Evolutionary conservation across 2,329 filamentous ascomycete species (phyloP).

Genomic region (Penicillium sp.): DNA sequence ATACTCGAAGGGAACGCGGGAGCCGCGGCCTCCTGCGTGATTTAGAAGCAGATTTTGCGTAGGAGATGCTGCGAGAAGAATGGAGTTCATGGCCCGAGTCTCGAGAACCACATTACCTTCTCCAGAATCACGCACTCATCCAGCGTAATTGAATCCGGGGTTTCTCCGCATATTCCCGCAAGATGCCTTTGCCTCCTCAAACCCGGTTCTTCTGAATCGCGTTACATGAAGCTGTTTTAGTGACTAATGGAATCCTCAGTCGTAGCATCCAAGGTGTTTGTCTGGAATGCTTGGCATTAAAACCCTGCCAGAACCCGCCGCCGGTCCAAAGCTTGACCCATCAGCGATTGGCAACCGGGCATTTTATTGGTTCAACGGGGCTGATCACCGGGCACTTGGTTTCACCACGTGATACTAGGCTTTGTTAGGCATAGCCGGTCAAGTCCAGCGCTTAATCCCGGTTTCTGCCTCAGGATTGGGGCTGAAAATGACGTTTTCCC

Average conservation of each 20-base stretch:
- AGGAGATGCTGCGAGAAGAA: not conserved
- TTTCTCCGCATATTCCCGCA: constrained; percentile 12
- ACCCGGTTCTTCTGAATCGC: not conserved
- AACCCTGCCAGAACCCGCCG: constrained; percentile 2
- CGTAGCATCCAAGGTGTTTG: not conserved
- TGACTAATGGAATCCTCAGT: constrained; percentile 14
- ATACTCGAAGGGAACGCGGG: not conserved
- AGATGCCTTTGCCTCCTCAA: not conserved
- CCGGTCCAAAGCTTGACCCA: constrained; percentile 16
- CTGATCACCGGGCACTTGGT: not conserved
- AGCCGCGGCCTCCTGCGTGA: not conserved
- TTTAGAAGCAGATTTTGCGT: not conserved
- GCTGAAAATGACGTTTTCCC: not conserved
- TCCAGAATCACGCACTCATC: not conserved
- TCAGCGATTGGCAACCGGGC: not conserved
- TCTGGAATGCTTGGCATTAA: constrained; percentile 12
- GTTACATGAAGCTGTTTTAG: constrained; percentile 4
- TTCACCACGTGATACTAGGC: constrained; percentile 3
- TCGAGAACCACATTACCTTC: not conserved
- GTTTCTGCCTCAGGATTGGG: not conserved
- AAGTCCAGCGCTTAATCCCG: not conserved
- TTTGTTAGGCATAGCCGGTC: not conserved
- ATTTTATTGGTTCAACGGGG: not conserved
- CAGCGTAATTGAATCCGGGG: constrained; percentile 8
- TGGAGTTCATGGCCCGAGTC: not conserved